Base-by-base conservation (phyloP, 169 alveolate genomes). In the Sarcocystis neurona region DNA sequence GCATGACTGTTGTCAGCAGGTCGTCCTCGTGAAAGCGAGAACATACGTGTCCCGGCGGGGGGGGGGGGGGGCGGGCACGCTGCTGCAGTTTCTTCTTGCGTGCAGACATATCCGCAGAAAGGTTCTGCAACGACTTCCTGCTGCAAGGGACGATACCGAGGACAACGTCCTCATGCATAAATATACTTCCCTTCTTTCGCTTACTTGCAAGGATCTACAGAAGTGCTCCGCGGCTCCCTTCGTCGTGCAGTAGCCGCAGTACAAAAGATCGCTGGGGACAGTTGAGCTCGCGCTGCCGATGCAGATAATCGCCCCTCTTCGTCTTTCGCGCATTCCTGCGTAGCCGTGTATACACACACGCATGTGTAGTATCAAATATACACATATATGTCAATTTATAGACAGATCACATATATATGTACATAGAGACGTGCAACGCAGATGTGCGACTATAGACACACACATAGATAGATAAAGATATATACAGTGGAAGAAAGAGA, bases 231-330 rank as follows among this genome's bases (percentile, higher is more conserved):
- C 37, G 15, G 87, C 94, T 2, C 85, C 90, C 75, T 92, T 92
- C 27, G 92, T 90, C 18, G 93, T 91, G 43, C 92, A 93, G 37
- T 92, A 92, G 34, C 90, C 94, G 34, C 90, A 72, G 60, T 92
- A 89, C 8, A 92, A 92, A 20, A 94, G 95, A 75, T 90, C 93
- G 39, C 91, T 41, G 46, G 88, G 90, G 20, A 92, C 60, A 60
- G 79, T 84, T 32, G 95, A 90, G 20, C 90, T 84, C 8, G 92
- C 94, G 72, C 94, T 91, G 23, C 94, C 94, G 34, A 92, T 84
- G 72, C 93, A 91, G 10, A 92, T 78, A 34, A 92, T 91, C 27
- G 91, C 90, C 44, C 95, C 95, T 1, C 89, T 53, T 50, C 44
- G 75, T 12, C 94, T 66, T 27, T 1, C 53, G 46, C 2, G 44